A percentile compares a stretch with the other conserved stretches of the same genome.
phyloP scores from a whole-genome alignment of 2,329 filamentous ascomycete species.

The Colletotrichum cordylinicola region DNA sequence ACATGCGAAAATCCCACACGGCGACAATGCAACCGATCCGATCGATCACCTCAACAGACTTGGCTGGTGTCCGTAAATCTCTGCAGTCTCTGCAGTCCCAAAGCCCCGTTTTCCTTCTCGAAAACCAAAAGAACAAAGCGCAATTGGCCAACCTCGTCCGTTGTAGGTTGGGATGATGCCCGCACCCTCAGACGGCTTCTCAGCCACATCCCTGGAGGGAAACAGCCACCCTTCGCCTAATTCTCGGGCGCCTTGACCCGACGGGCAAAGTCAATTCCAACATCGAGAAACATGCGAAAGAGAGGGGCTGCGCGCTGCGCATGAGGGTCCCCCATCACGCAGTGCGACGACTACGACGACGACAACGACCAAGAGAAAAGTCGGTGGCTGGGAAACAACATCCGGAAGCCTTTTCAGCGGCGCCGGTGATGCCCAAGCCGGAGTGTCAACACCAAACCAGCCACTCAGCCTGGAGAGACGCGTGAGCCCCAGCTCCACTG shows the following conservation, averaged over 20 bases:
- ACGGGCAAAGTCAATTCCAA: constrained; percentile 16
- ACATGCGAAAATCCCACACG: not conserved
- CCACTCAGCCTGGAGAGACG: constrained; percentile 22
- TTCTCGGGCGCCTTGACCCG: not conserved
- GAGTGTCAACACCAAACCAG: constrained; percentile 13
- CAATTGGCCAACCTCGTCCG: constrained; percentile 17
- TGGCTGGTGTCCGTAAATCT: not conserved
- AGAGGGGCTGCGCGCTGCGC: not conserved
- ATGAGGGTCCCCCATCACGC: not conserved
- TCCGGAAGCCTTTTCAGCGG: constrained; percentile 3
- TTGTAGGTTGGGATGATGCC: constrained; percentile 16
- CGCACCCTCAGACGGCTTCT: constrained; percentile 11
- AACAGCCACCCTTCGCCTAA: constrained; percentile 15
- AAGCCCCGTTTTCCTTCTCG: constrained; percentile 11
- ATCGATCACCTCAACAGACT: constrained; percentile 5
- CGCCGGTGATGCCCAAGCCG: constrained; percentile 21
- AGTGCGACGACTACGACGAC: not conserved
- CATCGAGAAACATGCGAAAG: not conserved
- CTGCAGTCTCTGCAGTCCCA: not conserved
- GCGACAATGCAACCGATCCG: constrained; percentile 8
- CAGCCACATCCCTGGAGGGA: constrained; percentile 19
- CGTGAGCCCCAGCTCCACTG: constrained; percentile 27
- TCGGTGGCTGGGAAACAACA: constrained; percentile 21
- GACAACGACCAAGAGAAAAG: not conserved
- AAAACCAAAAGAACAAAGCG: constrained; percentile 1